phyloP scores from a whole-genome alignment of 2,329 filamentous ascomycete species.

The Arthrobotrys sphaeroides region DNA sequence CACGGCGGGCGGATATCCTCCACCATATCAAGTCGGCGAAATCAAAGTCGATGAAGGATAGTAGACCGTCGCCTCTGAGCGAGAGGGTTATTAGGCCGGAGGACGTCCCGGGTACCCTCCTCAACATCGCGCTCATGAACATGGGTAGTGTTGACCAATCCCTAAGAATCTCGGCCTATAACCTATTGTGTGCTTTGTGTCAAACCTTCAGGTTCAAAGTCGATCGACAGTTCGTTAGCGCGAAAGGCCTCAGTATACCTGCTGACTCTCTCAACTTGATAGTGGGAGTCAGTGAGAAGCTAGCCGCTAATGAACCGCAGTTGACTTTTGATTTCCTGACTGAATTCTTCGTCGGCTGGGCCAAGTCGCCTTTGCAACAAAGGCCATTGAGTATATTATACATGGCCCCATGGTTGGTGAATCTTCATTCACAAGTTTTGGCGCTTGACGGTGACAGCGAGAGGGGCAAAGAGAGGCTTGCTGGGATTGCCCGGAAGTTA shows the following conservation, averaged over 20 bases:
- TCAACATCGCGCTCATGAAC: slow-evolving; percentile 75
- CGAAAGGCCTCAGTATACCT: slow-evolving; percentile 70
- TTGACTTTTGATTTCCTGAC: slow-evolving; percentile 75
- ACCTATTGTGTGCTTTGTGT: slow-evolving; percentile 73
- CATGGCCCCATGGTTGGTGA: slow-evolving; percentile 75
- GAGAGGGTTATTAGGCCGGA: slow-evolving; percentile 74
- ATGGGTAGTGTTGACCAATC: slow-evolving; percentile 71
- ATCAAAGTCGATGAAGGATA: slow-evolving; percentile 72
- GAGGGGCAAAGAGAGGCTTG: slow-evolving; percentile 73
- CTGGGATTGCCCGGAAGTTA: slow-evolving; percentile 71
- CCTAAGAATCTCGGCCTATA: slow-evolving; percentile 73
- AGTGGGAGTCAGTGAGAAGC: slow-evolving; percentile 71
- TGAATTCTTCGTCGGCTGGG: slow-evolving; percentile 78
- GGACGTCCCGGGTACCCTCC: slow-evolving; percentile 74
- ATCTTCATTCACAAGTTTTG: slow-evolving; percentile 70
- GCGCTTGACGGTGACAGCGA: slow-evolving; percentile 71
- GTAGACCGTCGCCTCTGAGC: slow-evolving; percentile 69
- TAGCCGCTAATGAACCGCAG: slow-evolving; percentile 72
- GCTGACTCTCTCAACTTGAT: slow-evolving; percentile 72
- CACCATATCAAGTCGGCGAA: slow-evolving; percentile 72
- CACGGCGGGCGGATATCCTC: slow-evolving; percentile 71
- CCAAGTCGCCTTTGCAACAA: slow-evolving; percentile 74
- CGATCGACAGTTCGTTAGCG: slow-evolving; percentile 70
- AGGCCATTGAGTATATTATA: slow-evolving; percentile 74
- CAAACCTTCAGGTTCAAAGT: slow-evolving; percentile 74